Conservation (phyloP, 2,329 filamentous ascomycete genomes). For the Didymella lethalis region DNA sequence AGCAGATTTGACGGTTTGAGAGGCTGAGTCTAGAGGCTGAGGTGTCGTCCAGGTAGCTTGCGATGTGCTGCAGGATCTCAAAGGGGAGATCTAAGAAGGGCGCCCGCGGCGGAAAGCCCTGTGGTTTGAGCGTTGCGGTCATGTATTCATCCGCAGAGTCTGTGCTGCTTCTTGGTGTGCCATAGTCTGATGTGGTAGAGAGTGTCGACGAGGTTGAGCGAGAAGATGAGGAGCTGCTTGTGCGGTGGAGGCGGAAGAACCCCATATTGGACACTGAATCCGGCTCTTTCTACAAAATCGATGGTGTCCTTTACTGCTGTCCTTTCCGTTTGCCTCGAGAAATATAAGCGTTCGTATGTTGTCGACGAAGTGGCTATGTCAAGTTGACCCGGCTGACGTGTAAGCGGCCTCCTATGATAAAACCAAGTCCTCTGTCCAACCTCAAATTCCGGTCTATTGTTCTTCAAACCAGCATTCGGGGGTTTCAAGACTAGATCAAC, state of each 20-base stretch:
- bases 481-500: constrained; percentile 2
- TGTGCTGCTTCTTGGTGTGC: constrained; percentile 15
- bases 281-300: neutral
- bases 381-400: neutral
- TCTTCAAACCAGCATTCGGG: neutral
- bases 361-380: constrained; percentile 1
- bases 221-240: constrained; percentile 5
- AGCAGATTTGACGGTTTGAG: constrained; percentile 37
- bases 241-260: constrained; percentile 18
- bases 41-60: constrained; percentile 32
- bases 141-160: constrained; percentile 10
- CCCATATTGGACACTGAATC: constrained; percentile 4
- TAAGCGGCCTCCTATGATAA: neutral
- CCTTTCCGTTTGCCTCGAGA: no score
- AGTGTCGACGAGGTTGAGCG: constrained; percentile 4
- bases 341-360: neutral
- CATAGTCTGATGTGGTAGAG: neutral
- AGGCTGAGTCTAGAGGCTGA: constrained; percentile 41
- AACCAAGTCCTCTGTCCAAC: neutral
- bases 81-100: constrained; percentile 38
- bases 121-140: constrained; percentile 21
- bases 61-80: constrained; percentile 44
- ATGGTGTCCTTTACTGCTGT: neutral
- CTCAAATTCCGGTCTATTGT: neutral
- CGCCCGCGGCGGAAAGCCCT: constrained; percentile 10